phyloP scores from a whole-genome alignment of 768 basidiomycete genomes.

The Tricholoma terreum region DNA sequence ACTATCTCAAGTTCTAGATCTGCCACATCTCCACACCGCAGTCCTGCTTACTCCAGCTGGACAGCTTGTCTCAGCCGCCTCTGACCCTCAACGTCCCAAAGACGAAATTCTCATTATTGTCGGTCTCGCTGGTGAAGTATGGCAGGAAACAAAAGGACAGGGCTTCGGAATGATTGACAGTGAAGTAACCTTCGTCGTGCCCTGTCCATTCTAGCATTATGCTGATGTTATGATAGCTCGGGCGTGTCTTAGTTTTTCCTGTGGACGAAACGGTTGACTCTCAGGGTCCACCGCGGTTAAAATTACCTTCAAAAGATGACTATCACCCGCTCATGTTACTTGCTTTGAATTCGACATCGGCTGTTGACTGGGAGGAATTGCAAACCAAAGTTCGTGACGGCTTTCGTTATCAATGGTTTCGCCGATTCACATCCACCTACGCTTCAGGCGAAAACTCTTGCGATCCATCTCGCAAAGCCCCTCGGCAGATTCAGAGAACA shows the following conservation, averaged over 20 bases:
- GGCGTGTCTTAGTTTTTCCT: constrained; percentile 66
- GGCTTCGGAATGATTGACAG: constrained; percentile 73
- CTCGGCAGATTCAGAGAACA: constrained; percentile 41
- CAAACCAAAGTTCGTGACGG: constrained; percentile 50
- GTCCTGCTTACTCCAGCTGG: constrained; percentile 72
- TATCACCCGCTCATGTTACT: constrained; percentile 63
- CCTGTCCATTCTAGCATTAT: not conserved
- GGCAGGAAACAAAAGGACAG: constrained; percentile 70
- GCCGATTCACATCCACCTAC: constrained; percentile 6
- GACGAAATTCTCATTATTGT: constrained; percentile 73
- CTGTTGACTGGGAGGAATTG: constrained; percentile 65
- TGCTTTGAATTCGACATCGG: constrained; percentile 59
- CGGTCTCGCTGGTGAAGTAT: constrained; percentile 71
- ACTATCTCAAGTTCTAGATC: constrained; percentile 58
- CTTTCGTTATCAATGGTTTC: not conserved
- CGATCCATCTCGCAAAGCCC: constrained; percentile 42
- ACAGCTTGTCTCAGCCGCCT: constrained; percentile 66
- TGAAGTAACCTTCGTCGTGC: constrained; percentile 49
- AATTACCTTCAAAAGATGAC: constrained; percentile 19
- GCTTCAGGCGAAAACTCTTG: constrained; percentile 40
- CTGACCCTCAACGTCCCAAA: constrained; percentile 54
- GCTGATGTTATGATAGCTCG: constrained; percentile 44
- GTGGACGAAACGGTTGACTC: constrained; percentile 39
- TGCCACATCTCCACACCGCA: constrained; percentile 65
- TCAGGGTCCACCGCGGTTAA: not conserved